Percentiles rank a stretch among this genome's conserved stretches.
Evolutionary conservation across 352 stramenopile genomes (phyloP).

Genomic region (Thalassiosira mediterranea): DNA sequence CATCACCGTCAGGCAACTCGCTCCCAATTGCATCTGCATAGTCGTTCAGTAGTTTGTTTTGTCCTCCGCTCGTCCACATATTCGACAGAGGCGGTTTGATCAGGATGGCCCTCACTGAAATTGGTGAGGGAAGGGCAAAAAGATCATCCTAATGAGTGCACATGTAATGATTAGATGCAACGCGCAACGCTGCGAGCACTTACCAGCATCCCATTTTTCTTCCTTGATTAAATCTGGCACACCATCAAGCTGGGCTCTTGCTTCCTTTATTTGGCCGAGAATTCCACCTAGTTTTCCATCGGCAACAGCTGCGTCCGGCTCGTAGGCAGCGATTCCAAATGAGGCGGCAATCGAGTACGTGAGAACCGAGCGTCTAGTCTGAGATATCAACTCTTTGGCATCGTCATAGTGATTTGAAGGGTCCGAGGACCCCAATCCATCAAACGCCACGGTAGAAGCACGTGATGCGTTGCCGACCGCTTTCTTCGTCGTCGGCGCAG

Average conservation of each 20-base stretch:
- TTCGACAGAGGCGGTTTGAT: constrained; percentile 74
- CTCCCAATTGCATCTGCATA: constrained; percentile 72
- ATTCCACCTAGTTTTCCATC: constrained; percentile 25
- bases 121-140: not conserved
- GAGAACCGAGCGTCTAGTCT: not conserved
- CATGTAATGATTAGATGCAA: no score
- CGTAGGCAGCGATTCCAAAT: constrained; percentile 6
- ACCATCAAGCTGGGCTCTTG: constrained; percentile 60
- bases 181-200: no score
- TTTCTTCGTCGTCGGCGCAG: no score
- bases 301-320: constrained; percentile 16
- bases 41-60: constrained; percentile 58
- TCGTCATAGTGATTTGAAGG: no score
- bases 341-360: constrained; percentile 7
- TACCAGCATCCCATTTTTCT: constrained; percentile 80
- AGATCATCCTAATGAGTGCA: not conserved
- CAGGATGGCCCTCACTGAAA: constrained; percentile 68
- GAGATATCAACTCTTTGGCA: no score
- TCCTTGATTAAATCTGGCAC: constrained; percentile 77
- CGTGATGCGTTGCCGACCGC: no score
- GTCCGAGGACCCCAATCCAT: no score
- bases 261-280: constrained; percentile 58
- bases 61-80: constrained; percentile 62
- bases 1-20: constrained; percentile 63
- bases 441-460: no score